Percentiles rank a stretch among this genome's conserved stretches.
Evolutionary conservation across 176 grass and related monocot genomes (phyloP).

Genomic region (Saccharum officinarum): DNA sequence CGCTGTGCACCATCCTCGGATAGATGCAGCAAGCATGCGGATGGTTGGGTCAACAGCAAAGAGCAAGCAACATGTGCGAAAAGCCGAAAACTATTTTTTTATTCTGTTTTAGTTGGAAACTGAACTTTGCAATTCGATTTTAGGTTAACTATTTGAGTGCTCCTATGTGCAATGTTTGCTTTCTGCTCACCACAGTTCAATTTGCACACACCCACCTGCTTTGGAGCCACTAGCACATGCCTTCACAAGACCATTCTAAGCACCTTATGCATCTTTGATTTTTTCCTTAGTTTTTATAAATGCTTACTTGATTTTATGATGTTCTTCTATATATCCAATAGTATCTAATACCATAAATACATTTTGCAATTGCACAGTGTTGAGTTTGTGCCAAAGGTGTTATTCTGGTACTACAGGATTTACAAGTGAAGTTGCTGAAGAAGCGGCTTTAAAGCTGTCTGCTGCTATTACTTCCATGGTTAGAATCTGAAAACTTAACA

Average conservation of each 20-base stretch:
- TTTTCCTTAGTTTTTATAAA: not conserved
- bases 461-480: slow-evolving; percentile 48
- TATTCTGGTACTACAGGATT: not conserved
- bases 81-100: not conserved
- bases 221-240: not conserved
- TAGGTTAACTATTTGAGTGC: not conserved
- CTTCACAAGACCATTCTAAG: not conserved
- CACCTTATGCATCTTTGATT: not conserved
- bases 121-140: not conserved
- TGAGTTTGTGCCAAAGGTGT: slow-evolving; percentile 7
- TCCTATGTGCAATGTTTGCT: not conserved
- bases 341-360: not conserved
- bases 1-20: no score
- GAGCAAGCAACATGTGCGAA: not conserved
- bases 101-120: not conserved
- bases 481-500: not conserved
- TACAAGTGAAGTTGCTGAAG: not conserved
- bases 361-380: slow-evolving; percentile 2
- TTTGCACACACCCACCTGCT: not conserved
- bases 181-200: not conserved
- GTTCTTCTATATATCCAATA: not conserved
- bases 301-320: not conserved
- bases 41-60: not conserved
- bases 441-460: not conserved
- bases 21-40: no score